These are phyloP conservation scores for Candida sanyaensis DNA, from an alignment of 1,139 yeast species.

Conservation along the genomic window DNA sequence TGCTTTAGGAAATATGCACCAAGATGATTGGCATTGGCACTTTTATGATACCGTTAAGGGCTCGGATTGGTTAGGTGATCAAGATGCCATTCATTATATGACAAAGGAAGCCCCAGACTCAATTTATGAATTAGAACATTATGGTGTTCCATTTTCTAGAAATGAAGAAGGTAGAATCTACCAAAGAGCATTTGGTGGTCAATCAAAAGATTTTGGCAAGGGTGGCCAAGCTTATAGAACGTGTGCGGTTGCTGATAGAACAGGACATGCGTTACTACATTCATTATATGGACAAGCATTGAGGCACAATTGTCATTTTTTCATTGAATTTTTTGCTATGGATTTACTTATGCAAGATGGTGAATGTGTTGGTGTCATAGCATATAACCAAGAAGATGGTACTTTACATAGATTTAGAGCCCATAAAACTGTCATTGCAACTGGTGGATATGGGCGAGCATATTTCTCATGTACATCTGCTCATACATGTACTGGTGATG, in stretches of 20 bases:
- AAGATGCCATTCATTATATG: slow-evolving; percentile 98
- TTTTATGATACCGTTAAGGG: slow-evolving; percentile 99
- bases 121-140: slow-evolving; percentile 94
- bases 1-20: slow-evolving; percentile 96
- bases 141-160: slow-evolving; percentile 97
- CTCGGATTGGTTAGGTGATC: slow-evolving; percentile 99
- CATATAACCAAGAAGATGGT: slow-evolving; percentile 98
- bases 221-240: slow-evolving; percentile 99
- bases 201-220: slow-evolving; percentile 90
- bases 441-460: slow-evolving; percentile 99
- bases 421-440: slow-evolving; percentile 93
- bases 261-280: slow-evolving; percentile 96
- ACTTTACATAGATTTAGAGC: slow-evolving; percentile 97
- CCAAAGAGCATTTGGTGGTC: slow-evolving; percentile 99
- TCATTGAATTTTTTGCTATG: slow-evolving; percentile 95
- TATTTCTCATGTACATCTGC: slow-evolving; percentile 99
- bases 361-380: slow-evolving; percentile 94
- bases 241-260: slow-evolving; percentile 98
- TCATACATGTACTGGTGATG: slow-evolving; percentile 99
- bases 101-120: slow-evolving; percentile 96
- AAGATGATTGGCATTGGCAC: slow-evolving; percentile 99
- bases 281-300: slow-evolving; percentile 95
- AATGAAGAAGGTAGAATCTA: slow-evolving; percentile 95
- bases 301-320: slow-evolving; percentile 95
- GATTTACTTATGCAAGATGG: slow-evolving; percentile 95